A percentile compares a stretch with the other conserved stretches of the same genome.
phyloP scores from a whole-genome alignment of 805 yeast genomes.

The Yamadazyma sp. region DNA sequence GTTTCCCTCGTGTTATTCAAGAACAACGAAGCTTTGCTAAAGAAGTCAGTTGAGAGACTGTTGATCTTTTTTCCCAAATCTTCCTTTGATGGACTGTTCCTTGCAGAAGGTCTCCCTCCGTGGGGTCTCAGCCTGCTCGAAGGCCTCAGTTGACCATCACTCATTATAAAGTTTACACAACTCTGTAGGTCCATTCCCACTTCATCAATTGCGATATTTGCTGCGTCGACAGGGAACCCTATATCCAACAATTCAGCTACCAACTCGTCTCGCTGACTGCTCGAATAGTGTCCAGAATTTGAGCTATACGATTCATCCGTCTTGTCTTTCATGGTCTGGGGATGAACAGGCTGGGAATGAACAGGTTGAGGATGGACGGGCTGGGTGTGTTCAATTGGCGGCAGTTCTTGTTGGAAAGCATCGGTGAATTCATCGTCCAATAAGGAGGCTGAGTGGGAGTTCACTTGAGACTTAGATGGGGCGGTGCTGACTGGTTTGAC shows the following conservation, averaged over 20 bases:
- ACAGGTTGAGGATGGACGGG: not conserved
- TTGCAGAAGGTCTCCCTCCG: conserved; percentile 3
- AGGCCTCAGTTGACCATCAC: conserved; percentile 17
- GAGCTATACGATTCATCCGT: not conserved
- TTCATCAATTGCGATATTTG: conserved; percentile 57
- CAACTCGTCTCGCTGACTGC: conserved; percentile 42
- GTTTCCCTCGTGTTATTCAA: conserved; percentile 60
- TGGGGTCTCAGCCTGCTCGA: not conserved
- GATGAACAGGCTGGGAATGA: too few relatives aligned
- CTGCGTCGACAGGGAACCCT: conserved; percentile 67
- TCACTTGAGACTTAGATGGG: not conserved
- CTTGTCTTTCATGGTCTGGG: too few relatives aligned
- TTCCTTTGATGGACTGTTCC: conserved; percentile 15
- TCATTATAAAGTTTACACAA: conserved; percentile 69
- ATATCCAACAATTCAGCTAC: conserved; percentile 74
- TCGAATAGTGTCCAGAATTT: not conserved
- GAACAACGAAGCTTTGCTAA: conserved; percentile 58
- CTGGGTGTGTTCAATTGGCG: conserved; percentile 1
- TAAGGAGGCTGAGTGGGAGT: conserved; percentile 18
- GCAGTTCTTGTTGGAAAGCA: conserved; percentile 22
- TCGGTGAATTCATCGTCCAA: conserved; percentile 47
- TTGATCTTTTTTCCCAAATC: conserved; percentile 39
- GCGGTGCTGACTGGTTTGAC: not conserved
- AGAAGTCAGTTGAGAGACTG: conserved; percentile 55
- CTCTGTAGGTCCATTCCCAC: conserved; percentile 61